phyloP scores from a whole-genome alignment of 805 yeast species.

The Metschnikowia matae region DNA sequence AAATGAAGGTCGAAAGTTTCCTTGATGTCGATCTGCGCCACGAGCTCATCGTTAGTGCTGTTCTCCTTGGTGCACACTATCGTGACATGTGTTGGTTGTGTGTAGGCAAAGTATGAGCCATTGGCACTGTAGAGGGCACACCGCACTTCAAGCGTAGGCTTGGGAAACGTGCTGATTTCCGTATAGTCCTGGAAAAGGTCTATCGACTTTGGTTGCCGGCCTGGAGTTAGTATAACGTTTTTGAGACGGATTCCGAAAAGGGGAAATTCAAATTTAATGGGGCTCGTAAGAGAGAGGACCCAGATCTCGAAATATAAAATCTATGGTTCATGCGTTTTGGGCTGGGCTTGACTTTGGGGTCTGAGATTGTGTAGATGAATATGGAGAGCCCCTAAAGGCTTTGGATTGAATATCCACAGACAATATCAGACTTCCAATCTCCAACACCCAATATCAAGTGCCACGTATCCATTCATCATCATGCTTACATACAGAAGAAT shows the following conservation, averaged over 20 bases:
- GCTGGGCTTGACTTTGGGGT: too few species aligned
- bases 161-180: conserved; percentile 33
- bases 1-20: conserved; percentile 81
- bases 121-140: conserved; percentile 62
- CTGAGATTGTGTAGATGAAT: too few species aligned
- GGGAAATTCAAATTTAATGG: too few species aligned
- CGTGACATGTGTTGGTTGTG: conserved; percentile 59
- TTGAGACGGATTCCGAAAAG: too few species aligned
- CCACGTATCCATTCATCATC: too few species aligned
- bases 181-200: conserved; percentile 30
- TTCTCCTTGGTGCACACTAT: conserved; percentile 49
- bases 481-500: conserved; percentile 33
- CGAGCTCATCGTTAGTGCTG: conserved; percentile 38
- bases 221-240: conserved; percentile 21
- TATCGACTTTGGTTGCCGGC: conserved; percentile 27
- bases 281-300: background rate
- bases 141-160: conserved; percentile 49
- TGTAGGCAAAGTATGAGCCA: conserved; percentile 67
- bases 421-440: too few species aligned
- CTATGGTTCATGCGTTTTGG: too few species aligned
- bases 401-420: too few species aligned
- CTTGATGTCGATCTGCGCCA: conserved; percentile 47
- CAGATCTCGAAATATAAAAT: too few species aligned
- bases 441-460: too few species aligned
- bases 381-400: too few species aligned